A percentile compares a stretch with the other conserved stretches of the same genome.
Conservation (phyloP, 148 eudicot species). For the Pharnaceum exiguum region DNA sequence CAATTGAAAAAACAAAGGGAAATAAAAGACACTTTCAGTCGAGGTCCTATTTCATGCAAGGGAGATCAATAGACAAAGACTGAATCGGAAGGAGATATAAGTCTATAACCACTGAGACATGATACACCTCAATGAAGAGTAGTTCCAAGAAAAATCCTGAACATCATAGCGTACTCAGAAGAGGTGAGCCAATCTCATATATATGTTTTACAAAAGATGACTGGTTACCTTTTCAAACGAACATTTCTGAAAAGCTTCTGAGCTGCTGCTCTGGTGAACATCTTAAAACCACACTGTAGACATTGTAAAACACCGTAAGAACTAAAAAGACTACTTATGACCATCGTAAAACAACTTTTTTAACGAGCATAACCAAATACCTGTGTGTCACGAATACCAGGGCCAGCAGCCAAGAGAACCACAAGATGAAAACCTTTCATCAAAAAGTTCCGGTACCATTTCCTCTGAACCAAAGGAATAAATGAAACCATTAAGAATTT, state of each 20-base stretch:
- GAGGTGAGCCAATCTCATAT: too few relatives aligned
- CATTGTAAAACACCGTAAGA: conserved; percentile 3
- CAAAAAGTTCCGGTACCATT: conserved; percentile 96
- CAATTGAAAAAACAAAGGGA: too few relatives aligned
- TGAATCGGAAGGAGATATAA: too few relatives aligned
- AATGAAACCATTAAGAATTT: not conserved
- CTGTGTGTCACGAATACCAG: conserved; percentile 98
- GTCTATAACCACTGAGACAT: too few relatives aligned
- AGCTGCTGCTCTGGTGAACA: conserved; percentile 97
- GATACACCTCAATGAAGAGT: too few relatives aligned
- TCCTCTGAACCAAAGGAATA: conserved; percentile 54
- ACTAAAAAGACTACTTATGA: not conserved
- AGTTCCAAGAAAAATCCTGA: too few relatives aligned
- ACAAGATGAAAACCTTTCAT: conserved; percentile 98
- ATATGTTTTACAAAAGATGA: too few relatives aligned
- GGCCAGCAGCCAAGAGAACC: conserved; percentile 92
- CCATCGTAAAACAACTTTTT: not conserved
- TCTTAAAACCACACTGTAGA: conserved; percentile 96
- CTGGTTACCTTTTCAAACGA: conserved; percentile 71
- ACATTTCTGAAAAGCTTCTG: conserved; percentile 78
- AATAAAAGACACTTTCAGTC: too few relatives aligned
- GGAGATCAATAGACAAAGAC: too few relatives aligned
- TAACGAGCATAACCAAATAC: conserved; percentile 25
- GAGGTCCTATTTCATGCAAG: too few relatives aligned
- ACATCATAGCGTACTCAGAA: too few relatives aligned